Base-by-base conservation (phyloP, 768 basidiomycete genomes). In the Termitomyces bulborhizus region DNA sequence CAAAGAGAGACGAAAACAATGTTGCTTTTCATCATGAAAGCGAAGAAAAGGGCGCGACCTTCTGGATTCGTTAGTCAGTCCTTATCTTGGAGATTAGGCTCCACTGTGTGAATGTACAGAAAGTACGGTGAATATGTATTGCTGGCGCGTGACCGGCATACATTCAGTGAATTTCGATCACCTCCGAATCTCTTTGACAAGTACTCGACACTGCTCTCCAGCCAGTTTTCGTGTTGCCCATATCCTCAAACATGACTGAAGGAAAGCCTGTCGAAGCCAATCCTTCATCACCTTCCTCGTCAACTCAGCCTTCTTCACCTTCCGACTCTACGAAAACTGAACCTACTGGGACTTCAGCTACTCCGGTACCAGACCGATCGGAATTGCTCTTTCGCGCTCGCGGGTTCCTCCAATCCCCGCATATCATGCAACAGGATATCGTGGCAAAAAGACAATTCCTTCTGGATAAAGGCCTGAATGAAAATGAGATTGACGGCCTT, bases 401-500 rank as follows among this genome's bases (percentile, higher is more conserved):
- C 24, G 60, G 76, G 11, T 91, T 92, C 65, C 72, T 92, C 15
- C 67, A 68, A 11, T 88, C 89, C 3, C 82, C 86, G 3, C 84
- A 86, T 62, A 76, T 88, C 21, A 73, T 75, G 12, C 68, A 78
- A 45, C 84, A 89, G 59, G 83, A 86, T 61, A 39, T 66, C 0
- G 53, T 65, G 1, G 76, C 80, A 3, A 88, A 88, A 63, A 79
- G 82, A 7, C 69, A 70, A 49, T 92, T 92, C 58, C 77, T 92
- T 12, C 63, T 63, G 0, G 87, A 88, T 61, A 91, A 90, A 62
- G 90, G 89, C 1, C 70, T 92, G 27, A 73, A 71, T n/a, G 75
- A 77, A 4, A 50, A 45, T 9, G 90, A 92, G 64, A 78, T 90
- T 41, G 77, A 83, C 45, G 66, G 65, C 0, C 70, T 91, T 18